phyloP scores from a whole-genome alignment of 179 eudicot genomes.

The Beta corolliflora region DNA sequence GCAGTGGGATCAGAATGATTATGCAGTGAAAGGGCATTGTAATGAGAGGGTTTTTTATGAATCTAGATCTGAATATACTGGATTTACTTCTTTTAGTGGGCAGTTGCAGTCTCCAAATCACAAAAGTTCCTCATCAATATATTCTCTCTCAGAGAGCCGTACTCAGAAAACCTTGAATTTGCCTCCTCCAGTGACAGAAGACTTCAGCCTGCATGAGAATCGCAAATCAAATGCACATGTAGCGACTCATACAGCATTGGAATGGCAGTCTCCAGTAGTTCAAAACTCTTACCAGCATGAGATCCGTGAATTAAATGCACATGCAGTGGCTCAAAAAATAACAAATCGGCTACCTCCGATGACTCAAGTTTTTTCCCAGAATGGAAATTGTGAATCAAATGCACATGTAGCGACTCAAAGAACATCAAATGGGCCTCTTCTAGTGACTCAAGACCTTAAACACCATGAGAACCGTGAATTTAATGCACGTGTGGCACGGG shows the following conservation, averaged over 20 bases:
- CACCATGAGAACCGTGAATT: slow-evolving; percentile 4
- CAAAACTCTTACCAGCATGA: slow-evolving; percentile 13
- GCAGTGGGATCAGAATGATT: slow-evolving; percentile 33
- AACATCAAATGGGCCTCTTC: slow-evolving; percentile 8
- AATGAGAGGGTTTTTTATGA: slow-evolving; percentile 29
- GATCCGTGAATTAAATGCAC: slow-evolving; percentile 23
- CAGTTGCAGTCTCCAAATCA: slow-evolving; percentile 28
- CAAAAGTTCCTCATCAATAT: slow-evolving; percentile 26
- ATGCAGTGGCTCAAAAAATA: neutral
- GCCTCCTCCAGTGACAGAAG: slow-evolving; percentile 28
- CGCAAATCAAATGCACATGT: slow-evolving; percentile 21
- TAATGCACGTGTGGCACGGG: slow-evolving; percentile 22
- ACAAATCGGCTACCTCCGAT: neutral
- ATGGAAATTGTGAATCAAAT: neutral
- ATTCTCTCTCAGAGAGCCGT: slow-evolving; percentile 24
- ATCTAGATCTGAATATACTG: slow-evolving; percentile 21
- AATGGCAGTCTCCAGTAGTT: slow-evolving; percentile 24
- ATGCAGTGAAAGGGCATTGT: slow-evolving; percentile 23
- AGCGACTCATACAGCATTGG: slow-evolving; percentile 7
- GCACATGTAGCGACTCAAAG: slow-evolving; percentile 18
- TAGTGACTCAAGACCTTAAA: slow-evolving; percentile 11
- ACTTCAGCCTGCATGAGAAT: slow-evolving; percentile 16
- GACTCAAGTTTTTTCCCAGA: neutral
- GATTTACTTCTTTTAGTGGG: slow-evolving; percentile 33
- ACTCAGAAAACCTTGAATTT: slow-evolving; percentile 12